Base-by-base conservation (phyloP, 352 stramenopile species). In the Globisporangium viniferum region DNA sequence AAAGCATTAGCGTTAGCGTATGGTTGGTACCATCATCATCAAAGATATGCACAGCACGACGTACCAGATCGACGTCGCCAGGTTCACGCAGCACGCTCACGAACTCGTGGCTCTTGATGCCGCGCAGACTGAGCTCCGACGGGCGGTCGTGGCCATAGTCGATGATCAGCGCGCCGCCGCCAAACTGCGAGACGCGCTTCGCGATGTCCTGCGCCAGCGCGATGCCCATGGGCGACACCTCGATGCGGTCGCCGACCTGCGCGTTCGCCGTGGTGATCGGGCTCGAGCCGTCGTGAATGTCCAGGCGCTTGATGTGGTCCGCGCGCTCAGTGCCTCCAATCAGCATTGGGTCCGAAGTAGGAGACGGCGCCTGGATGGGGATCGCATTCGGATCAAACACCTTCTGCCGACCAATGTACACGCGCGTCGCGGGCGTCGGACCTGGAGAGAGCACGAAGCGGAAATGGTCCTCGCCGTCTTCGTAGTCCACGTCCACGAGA, bases 91-190 rank as follows among this genome's bases (percentile, higher is more conserved):
- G 77, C 39, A 96, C 84, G 62, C 92, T 92, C n/a, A 98, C 95
- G 76, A 98, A 98, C 73, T 91, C 68, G 77, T 99, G 96, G 71
- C 90, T 89, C 69, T 95, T 91, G 80, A 99, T 98, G 63, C 89
- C 96, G 48, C 96, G 94, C 53, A 98, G 72, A 75, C 91, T 98
- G 65, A 98, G 84, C 62, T 82, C 77, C 0, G 84, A 95, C 46
- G 90, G 89, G 58, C 94, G 90, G 69, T 98, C 90, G 75, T 97
- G 87, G 59, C 96, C 96, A 75, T 99, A 99, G 80, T 99, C 96
- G 62, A 99, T 84, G 41, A 98, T 91, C 5, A 99, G 70, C 18
- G 95, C 94, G 12, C 82, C 87, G 27, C 94, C 96, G 27, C 92
- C 80, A 55, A 88, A 84, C 54, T 90, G 79, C 44, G 89, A 78